Evolutionary conservation across 164 flowering plant species (phyloP).

Genomic region (Tetrastigma voinierianum): DNA sequence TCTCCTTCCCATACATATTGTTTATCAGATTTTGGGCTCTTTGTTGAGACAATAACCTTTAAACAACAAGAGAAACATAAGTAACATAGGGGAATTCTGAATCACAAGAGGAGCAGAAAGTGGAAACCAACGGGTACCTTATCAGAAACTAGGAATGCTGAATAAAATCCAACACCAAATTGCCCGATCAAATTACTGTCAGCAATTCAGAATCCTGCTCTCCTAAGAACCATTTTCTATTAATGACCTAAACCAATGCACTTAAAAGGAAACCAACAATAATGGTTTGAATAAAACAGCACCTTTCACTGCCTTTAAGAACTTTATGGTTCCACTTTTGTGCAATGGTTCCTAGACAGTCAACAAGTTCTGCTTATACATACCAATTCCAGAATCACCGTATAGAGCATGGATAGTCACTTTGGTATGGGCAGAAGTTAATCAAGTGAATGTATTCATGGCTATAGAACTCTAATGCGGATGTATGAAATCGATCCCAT

Average conservation of each 20-base stretch:
- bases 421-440: background rate
- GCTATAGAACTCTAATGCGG: constrained; percentile 51
- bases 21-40: constrained; percentile 93
- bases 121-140: constrained; percentile 38
- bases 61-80: constrained; percentile 3
- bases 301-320: constrained; percentile 90
- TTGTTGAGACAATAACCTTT: constrained; percentile 90
- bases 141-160: constrained; percentile 92
- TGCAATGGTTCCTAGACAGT: constrained; percentile 98
- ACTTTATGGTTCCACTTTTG: constrained; percentile 99
- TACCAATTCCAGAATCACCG: constrained; percentile 96
- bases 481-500: constrained; percentile 78
- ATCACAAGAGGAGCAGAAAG: background rate
- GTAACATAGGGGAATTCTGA: background rate
- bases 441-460: background rate
- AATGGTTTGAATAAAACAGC: background rate
- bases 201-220: constrained; percentile 80
- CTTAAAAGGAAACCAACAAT: background rate
- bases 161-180: constrained; percentile 99
- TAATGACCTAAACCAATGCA: background rate
- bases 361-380: constrained; percentile 93
- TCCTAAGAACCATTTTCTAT: constrained; percentile 49
- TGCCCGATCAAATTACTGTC: constrained; percentile 97
- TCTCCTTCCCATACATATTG: constrained; percentile 98
- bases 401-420: constrained; percentile 8